Percentiles rank a stretch among this genome's conserved stretches.
These are phyloP conservation scores for Scheffersomyces stambukii DNA, from an alignment of 1,139 yeast species.

Conservation along the genomic window DNA sequence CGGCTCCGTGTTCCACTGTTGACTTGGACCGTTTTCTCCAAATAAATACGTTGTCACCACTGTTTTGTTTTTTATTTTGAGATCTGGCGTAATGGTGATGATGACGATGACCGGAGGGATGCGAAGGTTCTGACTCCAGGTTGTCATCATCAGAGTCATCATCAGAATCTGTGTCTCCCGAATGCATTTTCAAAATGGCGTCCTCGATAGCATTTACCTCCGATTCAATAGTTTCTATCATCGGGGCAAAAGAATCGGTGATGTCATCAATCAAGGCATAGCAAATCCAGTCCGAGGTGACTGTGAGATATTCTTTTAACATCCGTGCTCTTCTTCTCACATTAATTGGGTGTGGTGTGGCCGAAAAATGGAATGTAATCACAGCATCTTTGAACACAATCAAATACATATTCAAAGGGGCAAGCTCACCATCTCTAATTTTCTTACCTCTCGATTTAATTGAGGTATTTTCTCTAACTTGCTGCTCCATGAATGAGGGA, in stretches of 20 bases:
- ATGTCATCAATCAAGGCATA: conserved; percentile 96
- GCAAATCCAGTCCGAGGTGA: conserved; percentile 94
- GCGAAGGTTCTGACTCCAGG: conserved; percentile 1
- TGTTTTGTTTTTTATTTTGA: conserved; percentile 3
- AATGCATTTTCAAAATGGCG: conserved; percentile 81
- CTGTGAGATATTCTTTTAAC: conserved; percentile 81
- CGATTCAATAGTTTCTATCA: conserved; percentile 88
- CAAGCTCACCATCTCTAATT: conserved; percentile 68
- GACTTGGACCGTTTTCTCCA: conserved; percentile 38
- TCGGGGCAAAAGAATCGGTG: conserved; percentile 95
- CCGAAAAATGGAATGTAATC: conserved; percentile 87
- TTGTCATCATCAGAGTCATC: conserved; percentile 33
- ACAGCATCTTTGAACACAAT: conserved; percentile 90
- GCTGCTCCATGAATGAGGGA: conserved; percentile 12
- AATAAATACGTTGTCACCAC: conserved; percentile 26
- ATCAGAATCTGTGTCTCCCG: conserved; percentile 50
- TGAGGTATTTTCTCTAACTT: conserved; percentile 18
- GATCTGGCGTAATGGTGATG: conserved; percentile 1
- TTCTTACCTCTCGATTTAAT: conserved; percentile 27
- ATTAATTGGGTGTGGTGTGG: conserved; percentile 94
- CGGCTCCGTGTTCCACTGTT: conserved; percentile 28
- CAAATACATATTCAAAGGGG: conserved; percentile 89
- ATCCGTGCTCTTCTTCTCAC: conserved; percentile 90
- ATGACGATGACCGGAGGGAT: conserved; percentile 1
- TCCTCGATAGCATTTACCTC: conserved; percentile 93